These are phyloP conservation scores for Aquilaria agallochum DNA, from an alignment of 441 rosid genomes.

Conservation along the genomic window DNA sequence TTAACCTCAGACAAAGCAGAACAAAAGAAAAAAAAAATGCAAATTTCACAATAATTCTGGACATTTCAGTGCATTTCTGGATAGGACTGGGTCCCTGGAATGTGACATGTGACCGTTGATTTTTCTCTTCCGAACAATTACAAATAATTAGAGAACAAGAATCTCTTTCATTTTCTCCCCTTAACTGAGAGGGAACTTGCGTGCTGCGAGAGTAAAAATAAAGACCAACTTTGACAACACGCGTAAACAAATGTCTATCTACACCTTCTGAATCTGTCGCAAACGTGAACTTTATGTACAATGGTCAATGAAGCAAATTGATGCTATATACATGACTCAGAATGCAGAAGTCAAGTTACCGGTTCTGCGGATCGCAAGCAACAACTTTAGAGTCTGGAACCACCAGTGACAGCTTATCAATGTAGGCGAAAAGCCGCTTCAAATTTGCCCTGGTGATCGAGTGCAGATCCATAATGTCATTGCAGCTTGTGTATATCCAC, in stretches of 20 bases:
- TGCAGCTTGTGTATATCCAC: slow-evolving; percentile 45
- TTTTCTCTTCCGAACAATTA: background rate
- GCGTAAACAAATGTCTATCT: slow-evolving; percentile 7
- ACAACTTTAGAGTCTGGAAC: slow-evolving; percentile 29
- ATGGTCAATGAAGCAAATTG: slow-evolving; percentile 2
- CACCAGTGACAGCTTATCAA: slow-evolving; percentile 46
- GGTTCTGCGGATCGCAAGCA: slow-evolving; percentile 31
- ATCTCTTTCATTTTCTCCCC: background rate
- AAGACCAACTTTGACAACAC: background rate
- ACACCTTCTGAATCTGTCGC: slow-evolving; percentile 1
- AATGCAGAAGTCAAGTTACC: slow-evolving; percentile 7
- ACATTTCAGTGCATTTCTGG: no score
- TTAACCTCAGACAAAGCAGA: no score
- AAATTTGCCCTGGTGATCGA: slow-evolving; percentile 41
- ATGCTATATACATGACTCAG: slow-evolving; percentile 3
- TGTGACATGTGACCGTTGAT: no score
- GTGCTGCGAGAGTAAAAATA: no score
- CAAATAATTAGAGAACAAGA: background rate
- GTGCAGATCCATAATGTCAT: slow-evolving; percentile 37
- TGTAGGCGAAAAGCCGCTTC: slow-evolving; percentile 45
- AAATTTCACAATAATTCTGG: no score
- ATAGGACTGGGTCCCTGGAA: no score
- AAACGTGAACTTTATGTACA: background rate
- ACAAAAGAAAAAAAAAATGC: no score
- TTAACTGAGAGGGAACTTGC: background rate